Evolutionary conservation across 2,329 filamentous ascomycete species (phyloP), one percentile per base, ranked within the genome.

Genomic region (Diplodia intermedia): DNA sequence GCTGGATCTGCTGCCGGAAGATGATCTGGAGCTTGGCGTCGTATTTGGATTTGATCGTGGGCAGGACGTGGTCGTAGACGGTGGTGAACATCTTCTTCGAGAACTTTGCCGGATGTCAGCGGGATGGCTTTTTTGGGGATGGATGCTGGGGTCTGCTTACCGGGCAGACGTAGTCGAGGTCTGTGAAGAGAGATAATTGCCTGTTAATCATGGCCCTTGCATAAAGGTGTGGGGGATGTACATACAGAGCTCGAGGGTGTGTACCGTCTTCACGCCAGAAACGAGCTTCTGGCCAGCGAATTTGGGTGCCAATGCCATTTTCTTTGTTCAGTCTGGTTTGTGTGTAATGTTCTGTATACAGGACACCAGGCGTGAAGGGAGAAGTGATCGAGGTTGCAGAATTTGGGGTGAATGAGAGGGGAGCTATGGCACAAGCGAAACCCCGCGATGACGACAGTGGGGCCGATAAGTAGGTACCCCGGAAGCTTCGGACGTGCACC

Each of bases 131-230:
- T 20, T 23, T 36, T 36, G 9, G 33, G 26, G 5, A 29, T 29
- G 1, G 6, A 60, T 33, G 18, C 2, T 23, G 73, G 85, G 81
- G 50, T 8, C 9, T 33, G 12, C 66, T 18, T 1, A 68, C 66
- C 23, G 93, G 93, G 79, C 94, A 97, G 76, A 93, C 91, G 83
- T 97, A 97, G 84, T 97, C 94, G 72, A 97, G 89, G 80, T 91
- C 86, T 88, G 50, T n/a, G 11, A 15, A 11, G 1, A 14, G 18
- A 20, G 23, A 36, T 18, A 33, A 18, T 23, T 26, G 20, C 7
- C n/a, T 38, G 56, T 40, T 31, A n/a, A 11, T 5, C 14, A 14
- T 20, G 18, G 43, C 9, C 20, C 12, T 26, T 20, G 11, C 14
- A 9, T 2, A 38, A 3, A 12, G 20, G 20, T 38, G 23, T 1